Base-by-base conservation (phyloP, 2,329 filamentous ascomycete species). In the Sporothrix luriei region DNA sequence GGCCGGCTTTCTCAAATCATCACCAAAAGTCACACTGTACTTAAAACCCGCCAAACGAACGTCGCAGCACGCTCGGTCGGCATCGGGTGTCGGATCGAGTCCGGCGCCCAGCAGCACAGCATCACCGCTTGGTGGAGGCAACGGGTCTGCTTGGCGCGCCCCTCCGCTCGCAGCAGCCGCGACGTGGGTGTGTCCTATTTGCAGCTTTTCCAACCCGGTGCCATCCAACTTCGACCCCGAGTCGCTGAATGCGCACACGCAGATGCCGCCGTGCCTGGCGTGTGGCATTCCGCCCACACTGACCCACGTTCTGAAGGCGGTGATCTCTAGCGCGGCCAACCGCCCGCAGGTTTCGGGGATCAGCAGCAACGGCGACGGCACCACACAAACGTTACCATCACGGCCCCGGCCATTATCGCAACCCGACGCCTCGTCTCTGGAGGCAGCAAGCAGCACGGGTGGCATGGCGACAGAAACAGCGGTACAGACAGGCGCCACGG, bases 101-200 rank as follows among this genome's bases (percentile, higher is more conserved):
- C 80, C 83, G 19, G 81, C 84, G 1, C 80, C 85, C 69, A 83
- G 79, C 70, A 77, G 79, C 68, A 79, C 81, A 10, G 78, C 82
- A 2, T 84, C 85, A 7, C 82, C 87, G 9, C 78, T 82, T 77
- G 80, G 2, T 80, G 82, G 72, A 78, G 70, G 75, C 79, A 52
- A 76, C 82, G 75, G 73, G 80, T 74, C 69, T 79, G 81, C 80
- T 84, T 21, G 43, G 13, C 49, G 49, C 16, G 81, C 84, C 19
- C 81, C 85, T 43, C 74, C 82, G 13, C 80, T 84, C 16, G 78
- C 82, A 16, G 85, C 84, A 73, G 86, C 84, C 71, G 92, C 92
- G 6, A 97, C 93, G 4, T 98, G 94, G 94, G 90, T 98, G 24
- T 98, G 94, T 81, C 91, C 92, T 1, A 98, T 98, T 76, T 98